phyloP scores from a whole-genome alignment of 179 eudicot genomes.

The Drosera spatulata region DNA sequence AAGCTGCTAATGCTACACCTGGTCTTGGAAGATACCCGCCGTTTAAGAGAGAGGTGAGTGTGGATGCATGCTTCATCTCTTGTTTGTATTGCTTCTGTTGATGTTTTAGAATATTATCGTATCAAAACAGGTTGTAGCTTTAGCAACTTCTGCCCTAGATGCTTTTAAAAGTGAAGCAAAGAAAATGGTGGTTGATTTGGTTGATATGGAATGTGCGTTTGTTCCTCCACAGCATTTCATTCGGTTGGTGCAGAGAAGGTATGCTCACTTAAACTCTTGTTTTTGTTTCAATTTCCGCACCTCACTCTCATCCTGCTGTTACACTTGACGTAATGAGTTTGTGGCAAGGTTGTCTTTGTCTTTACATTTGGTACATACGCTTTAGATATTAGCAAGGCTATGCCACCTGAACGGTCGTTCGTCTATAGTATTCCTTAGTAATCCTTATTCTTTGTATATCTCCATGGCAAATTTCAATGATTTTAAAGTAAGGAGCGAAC shows the following conservation, averaged over 20 bases:
- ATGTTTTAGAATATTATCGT: conserved; percentile 1
- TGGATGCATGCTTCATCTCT: background rate
- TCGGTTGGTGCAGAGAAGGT: conserved; percentile 99
- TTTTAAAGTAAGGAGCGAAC: background rate
- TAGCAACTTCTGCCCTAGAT: conserved; percentile 86
- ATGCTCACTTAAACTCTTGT: conserved; percentile 9
- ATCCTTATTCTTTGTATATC: no score
- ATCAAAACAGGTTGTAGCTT: conserved; percentile 67
- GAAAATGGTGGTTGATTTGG: conserved; percentile 96
- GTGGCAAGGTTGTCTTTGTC: no score
- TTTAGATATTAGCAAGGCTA: no score
- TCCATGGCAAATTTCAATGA: background rate
- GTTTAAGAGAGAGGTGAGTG: conserved; percentile 89
- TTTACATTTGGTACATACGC: no score
- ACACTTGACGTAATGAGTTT: no score
- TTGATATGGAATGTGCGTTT: conserved; percentile 99
- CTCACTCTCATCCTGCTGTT: no score
- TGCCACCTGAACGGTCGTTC: no score
- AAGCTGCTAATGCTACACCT: conserved; percentile 96
- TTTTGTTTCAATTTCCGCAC: background rate
- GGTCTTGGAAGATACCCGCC: conserved; percentile 99
- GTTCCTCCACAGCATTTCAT: conserved; percentile 99
- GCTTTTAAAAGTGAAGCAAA: conserved; percentile 85
- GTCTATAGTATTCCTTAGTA: no score
- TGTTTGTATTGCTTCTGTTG: background rate